Conservation (phyloP, 2,329 filamentous ascomycete species). For the Periconia sp. region DNA sequence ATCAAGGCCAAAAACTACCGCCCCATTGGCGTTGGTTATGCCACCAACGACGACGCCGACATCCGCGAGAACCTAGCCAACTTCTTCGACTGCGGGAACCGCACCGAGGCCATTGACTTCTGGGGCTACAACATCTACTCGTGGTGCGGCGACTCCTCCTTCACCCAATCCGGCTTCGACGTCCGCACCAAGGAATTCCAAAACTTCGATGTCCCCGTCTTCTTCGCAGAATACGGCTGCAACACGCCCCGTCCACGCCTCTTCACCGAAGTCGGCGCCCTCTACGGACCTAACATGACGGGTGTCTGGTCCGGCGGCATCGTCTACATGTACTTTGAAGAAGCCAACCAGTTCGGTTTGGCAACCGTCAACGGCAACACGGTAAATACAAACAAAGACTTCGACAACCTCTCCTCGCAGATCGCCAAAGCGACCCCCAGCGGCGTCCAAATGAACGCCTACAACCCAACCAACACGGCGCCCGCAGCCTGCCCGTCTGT, state of each 20-base stretch:
- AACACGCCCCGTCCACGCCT: constrained; percentile 71
- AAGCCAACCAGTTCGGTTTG: constrained; percentile 85
- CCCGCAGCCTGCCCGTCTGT: constrained; percentile 70
- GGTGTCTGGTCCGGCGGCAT: constrained; percentile 91
- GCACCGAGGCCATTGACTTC: constrained; percentile 76
- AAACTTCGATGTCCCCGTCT: constrained; percentile 88
- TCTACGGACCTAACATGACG: constrained; percentile 82
- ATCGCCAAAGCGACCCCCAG: constrained; percentile 69
- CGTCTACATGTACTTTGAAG: constrained; percentile 98
- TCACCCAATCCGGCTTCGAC: constrained; percentile 75
- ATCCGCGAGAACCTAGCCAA: constrained; percentile 81
- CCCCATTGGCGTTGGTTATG: constrained; percentile 86
- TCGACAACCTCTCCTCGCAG: constrained; percentile 65
- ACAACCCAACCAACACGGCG: constrained; percentile 73
- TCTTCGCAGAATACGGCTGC: constrained; percentile 99
- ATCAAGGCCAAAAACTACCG: constrained; percentile 80
- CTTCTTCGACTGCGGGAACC: constrained; percentile 89
- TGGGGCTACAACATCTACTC: constrained; percentile 99
- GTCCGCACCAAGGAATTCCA: constrained; percentile 83
- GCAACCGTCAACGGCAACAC: constrained; percentile 60
- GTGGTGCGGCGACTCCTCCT: constrained; percentile 89
- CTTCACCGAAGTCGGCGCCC: constrained; percentile 81
- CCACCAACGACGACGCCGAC: constrained; percentile 85
- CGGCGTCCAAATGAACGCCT: constrained; percentile 65
- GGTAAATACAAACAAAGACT: constrained; percentile 63